These are phyloP conservation scores for Tardiomyces depauwii DNA, from an alignment of 1,139 yeast species.

Conservation along the genomic window DNA sequence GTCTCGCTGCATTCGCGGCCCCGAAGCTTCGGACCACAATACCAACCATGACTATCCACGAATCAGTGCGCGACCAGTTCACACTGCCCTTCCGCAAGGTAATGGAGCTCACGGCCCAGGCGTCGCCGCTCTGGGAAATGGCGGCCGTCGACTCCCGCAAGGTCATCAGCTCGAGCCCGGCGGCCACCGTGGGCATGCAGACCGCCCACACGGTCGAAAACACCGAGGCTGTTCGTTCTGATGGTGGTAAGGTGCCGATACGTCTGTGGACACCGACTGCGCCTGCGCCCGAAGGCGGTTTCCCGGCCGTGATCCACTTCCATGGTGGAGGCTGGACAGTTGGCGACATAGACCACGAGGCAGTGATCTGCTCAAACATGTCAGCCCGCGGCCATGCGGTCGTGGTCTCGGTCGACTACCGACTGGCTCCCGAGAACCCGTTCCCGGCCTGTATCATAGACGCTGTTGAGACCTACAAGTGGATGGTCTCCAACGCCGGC, in stretches of 20 bases:
- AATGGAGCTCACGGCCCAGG: too few relatives aligned
- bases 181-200: background rate
- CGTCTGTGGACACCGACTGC: background rate
- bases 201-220: background rate
- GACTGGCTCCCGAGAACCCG: constrained; percentile 39
- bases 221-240: background rate
- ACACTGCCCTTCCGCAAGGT: too few relatives aligned
- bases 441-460: constrained; percentile 42
- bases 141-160: too few relatives aligned
- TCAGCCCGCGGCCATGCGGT: constrained; percentile 21
- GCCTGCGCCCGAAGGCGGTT: background rate
- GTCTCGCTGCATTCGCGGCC: too few relatives aligned
- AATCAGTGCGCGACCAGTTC: too few relatives aligned
- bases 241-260: background rate
- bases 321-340: constrained; percentile 29
- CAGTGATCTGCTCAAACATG: constrained; percentile 15
- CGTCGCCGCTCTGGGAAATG: too few relatives aligned
- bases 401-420: constrained; percentile 23
- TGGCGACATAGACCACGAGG: constrained; percentile 25
- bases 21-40: too few relatives aligned
- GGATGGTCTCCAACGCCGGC: background rate
- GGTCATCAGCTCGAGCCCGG: too few relatives aligned
- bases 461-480: constrained; percentile 28
- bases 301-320: constrained; percentile 15
- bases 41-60: too few relatives aligned